Evolutionary conservation across 208 protist genomes (phyloP), one percentile per base, ranked within the genome.

Genomic region (Trypanosoma lewisi): DNA sequence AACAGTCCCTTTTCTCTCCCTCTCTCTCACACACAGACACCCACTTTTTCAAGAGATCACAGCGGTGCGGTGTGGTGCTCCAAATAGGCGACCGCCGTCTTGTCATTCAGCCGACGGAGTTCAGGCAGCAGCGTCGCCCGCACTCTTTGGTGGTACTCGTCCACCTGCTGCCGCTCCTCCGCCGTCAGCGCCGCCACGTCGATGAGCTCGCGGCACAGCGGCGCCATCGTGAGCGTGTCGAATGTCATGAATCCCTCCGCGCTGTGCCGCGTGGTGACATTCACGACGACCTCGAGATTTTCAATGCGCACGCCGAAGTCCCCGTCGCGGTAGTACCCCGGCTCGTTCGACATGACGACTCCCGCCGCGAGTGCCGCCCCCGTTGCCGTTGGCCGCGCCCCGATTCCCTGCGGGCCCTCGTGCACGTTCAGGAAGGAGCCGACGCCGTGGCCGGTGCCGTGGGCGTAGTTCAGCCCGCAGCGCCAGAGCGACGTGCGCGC

Each of bases 261-360:
- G 62, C 78, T 86, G 67, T 88, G 67, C 47, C 66, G 65, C 28
- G 91, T 90, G 7, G 51, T 19, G 7, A 65, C 80, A 33, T 63
- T 47, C 7, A 96, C 82, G n/a, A 97, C 75, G 19, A 97, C 57
- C 63, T 98, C 85, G 30, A 98, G 80, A 72, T 98, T 99, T 67
- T 99, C 98, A 63, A 99, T 99, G 55, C 98, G 94, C 63, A 99
- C 98, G 68, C 98, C 98, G 77, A 98, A 99, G 14, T 51, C 60
- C n/a, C 95, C 97, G 19, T 89, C 91, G 71, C 98, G 94, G 85
- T 99, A 99, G 85, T 98, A 99, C 1, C 98, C 98, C 0, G 97
- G 96, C 73, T 98, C 89, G 70, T 97, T 96, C 12, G 91, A 94
- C 25, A 96, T 77, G 19, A 96, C 70, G 64, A 70, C 82, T 50